Conservation (phyloP, 805 yeast species). For the Monosporozyma aerobia region DNA sequence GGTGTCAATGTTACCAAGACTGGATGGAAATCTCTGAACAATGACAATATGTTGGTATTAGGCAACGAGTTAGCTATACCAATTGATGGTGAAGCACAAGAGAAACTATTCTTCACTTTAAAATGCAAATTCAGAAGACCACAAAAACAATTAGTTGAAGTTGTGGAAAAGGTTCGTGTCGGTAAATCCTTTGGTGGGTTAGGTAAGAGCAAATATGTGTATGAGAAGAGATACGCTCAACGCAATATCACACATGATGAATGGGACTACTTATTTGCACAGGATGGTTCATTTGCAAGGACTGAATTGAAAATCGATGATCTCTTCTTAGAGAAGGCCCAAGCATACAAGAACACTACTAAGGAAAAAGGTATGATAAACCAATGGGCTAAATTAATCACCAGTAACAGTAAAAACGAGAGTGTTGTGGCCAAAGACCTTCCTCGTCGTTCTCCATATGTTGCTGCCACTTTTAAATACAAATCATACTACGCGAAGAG, state of each 20-base stretch:
- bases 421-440: neutral
- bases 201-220: slow-evolving; percentile 30
- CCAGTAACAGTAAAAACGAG: neutral
- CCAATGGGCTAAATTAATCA: slow-evolving; percentile 54
- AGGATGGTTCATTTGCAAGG: slow-evolving; percentile 84
- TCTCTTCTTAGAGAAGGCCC: slow-evolving; percentile 12
- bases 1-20: slow-evolving; percentile 75
- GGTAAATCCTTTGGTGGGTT: slow-evolving; percentile 27
- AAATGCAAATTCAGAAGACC: slow-evolving; percentile 49
- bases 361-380: slow-evolving; percentile 34
- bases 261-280: slow-evolving; percentile 59
- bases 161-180: slow-evolving; percentile 46
- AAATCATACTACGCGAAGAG: slow-evolving; percentile 65
- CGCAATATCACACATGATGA: slow-evolving; percentile 42
- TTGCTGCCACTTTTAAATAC: slow-evolving; percentile 57
- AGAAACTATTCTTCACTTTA: slow-evolving; percentile 59
- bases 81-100: slow-evolving; percentile 30
- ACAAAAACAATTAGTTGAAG: slow-evolving; percentile 45
- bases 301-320: slow-evolving; percentile 42
- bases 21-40: slow-evolving; percentile 33
- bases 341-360: slow-evolving; percentile 2
- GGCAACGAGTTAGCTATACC: slow-evolving; percentile 67
- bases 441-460: slow-evolving; percentile 40
- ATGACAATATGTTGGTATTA: slow-evolving; percentile 30
- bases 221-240: slow-evolving; percentile 40